Conservation (phyloP, 1,284 basidiomycete genomes). For the Afroboletus lepidellus region DNA sequence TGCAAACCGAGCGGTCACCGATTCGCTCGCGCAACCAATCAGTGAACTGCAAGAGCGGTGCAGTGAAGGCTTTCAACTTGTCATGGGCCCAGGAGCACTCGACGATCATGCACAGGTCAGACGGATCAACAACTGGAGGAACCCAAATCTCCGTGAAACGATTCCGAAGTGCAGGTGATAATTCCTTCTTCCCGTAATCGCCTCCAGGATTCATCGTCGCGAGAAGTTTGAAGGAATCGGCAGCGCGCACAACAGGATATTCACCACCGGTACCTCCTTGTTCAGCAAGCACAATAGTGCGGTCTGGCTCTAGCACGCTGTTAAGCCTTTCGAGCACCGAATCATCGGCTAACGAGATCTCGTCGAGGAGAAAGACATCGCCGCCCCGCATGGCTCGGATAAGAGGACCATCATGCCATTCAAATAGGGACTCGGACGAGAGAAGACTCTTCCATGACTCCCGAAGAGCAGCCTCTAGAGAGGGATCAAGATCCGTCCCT, state of each 20-base stretch:
- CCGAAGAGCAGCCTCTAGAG: conserved; percentile 37
- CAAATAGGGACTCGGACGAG: conserved; percentile 76
- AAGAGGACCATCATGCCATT: conserved; percentile 96
- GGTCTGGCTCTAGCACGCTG: conserved; percentile 89
- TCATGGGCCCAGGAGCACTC: conserved; percentile 67
- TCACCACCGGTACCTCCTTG: conserved; percentile 78
- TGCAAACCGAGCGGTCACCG: conserved; percentile 68
- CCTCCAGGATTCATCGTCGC: conserved; percentile 99
- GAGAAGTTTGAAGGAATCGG: conserved; percentile 79
- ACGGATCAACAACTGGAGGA: conserved; percentile 75
- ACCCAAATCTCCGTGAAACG: conserved; percentile 99
- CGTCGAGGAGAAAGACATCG: conserved; percentile 90
- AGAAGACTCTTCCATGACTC: conserved; percentile 45
- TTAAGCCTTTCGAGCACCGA: conserved; percentile 97
- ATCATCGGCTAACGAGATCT: conserved; percentile 97
- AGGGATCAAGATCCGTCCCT: conserved; percentile 30
- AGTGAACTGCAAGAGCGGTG: conserved; percentile 74
- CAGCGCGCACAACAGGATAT: conserved; percentile 66
- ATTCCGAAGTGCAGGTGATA: conserved; percentile 95
- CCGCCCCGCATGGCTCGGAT: conserved; percentile 89
- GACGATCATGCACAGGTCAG: conserved; percentile 83
- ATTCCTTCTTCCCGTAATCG: conserved; percentile 98
- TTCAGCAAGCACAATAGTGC: conserved; percentile 92
- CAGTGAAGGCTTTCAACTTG: conserved; percentile 59
- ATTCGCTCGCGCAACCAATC: conserved; percentile 75